phyloP scores from a whole-genome alignment of 768 basidiomycete species.

The Chalciporus chontae region DNA sequence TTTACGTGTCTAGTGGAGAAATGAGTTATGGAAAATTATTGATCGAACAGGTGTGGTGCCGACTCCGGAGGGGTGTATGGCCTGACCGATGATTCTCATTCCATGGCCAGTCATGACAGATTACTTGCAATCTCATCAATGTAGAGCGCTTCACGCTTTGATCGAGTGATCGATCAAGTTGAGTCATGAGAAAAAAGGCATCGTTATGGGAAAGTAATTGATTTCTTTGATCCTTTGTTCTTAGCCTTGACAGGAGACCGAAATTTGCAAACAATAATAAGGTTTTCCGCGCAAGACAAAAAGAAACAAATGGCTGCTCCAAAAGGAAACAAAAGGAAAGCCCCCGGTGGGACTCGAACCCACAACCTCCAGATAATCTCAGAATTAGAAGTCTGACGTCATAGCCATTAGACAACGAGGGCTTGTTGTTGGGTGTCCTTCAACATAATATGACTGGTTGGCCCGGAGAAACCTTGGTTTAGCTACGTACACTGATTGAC shows the following conservation, averaged over 20 bases:
- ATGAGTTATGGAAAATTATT: conserved; percentile 1
- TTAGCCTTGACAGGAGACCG: no score
- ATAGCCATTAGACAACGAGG: conserved; percentile 89
- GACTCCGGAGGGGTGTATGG: conserved; percentile 3
- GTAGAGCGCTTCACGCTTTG: no score
- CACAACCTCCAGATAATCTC: conserved; percentile 83
- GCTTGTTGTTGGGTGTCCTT: conserved; percentile 28
- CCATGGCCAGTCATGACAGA: no score
- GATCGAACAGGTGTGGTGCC: conserved; percentile 6
- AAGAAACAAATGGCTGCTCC: neutral
- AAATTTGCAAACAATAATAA: neutral
- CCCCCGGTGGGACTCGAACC: conserved; percentile 86
- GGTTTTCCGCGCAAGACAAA: neutral
- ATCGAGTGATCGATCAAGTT: no score
- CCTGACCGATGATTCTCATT: neutral
- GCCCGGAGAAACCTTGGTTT: no score
- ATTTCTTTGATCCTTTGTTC: no score
- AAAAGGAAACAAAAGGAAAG: conserved; percentile 31
- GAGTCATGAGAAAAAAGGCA: no score
- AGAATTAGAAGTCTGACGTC: conserved; percentile 88
- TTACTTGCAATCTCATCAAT: no score
- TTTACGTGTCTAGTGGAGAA: conserved; percentile 22
- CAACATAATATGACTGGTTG: neutral
- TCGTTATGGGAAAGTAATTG: no score
- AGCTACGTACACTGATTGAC: no score